A percentile compares a stretch with the other conserved stretches of the same genome.
Conservation (phyloP, 768 basidiomycete genomes). For the Boletus coccyginus region DNA sequence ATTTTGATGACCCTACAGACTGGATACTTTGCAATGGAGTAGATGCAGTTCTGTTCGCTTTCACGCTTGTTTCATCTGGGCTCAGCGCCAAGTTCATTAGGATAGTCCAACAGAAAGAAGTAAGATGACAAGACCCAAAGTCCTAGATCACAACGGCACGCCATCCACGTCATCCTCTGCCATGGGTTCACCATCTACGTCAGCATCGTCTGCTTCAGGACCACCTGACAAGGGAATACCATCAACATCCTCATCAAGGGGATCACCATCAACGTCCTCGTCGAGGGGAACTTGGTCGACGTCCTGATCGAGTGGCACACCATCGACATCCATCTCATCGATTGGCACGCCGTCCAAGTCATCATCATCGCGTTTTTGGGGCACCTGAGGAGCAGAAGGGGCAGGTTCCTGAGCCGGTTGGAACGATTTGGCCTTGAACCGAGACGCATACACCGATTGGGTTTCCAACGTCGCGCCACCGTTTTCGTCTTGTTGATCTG, state of each 20-base stretch:
- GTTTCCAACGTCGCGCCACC: constrained; percentile 18
- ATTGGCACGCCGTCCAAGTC: constrained; percentile 54
- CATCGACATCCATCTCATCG: constrained; percentile 51
- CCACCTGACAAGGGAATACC: constrained; percentile 35
- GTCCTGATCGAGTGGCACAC: constrained; percentile 40
- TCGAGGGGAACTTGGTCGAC: constrained; percentile 38
- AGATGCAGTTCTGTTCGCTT: background rate
- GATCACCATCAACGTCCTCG: constrained; percentile 25
- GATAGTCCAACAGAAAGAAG: background rate
- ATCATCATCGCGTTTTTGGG: constrained; percentile 39
- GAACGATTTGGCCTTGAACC: constrained; percentile 79
- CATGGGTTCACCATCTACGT: constrained; percentile 31
- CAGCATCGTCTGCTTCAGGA: constrained; percentile 14
- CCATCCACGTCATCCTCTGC: constrained; percentile 38
- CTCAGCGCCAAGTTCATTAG: background rate
- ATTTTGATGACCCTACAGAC: background rate
- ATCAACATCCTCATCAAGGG: constrained; percentile 36
- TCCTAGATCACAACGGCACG: constrained; percentile 30
- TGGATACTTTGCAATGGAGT: background rate
- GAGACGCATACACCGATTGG: constrained; percentile 44
- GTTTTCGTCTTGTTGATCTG: constrained; percentile 25
- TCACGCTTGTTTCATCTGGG: background rate
- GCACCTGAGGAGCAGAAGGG: constrained; percentile 22
- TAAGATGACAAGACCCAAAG: background rate
- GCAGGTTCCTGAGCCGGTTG: constrained; percentile 55